Evolutionary conservation across 1,284 basidiomycete species (phyloP), one percentile per base, ranked within the genome.

Genomic region (Exobasidium rhododendri): DNA sequence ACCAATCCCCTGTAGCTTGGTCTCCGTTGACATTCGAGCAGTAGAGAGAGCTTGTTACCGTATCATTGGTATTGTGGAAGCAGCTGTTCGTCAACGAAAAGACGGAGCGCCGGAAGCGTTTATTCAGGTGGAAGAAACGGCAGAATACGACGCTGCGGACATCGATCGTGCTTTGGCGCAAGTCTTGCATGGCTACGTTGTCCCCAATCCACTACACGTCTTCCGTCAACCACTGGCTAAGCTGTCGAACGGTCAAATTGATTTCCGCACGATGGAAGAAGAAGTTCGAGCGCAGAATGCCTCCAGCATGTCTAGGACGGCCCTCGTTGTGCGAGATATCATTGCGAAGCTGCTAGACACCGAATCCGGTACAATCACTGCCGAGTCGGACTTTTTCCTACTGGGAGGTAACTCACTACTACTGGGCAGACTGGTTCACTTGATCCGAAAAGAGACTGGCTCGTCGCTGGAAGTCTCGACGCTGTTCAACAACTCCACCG

Each of bases 11-110:
- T 77, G 76, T 67, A 76, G 69, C 52, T 67, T 75, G 35, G 75
- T 79, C 56, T 72, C 67, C 20, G 72, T 79, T 32, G 77, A 79
- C 60, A 73, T 77, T 17, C 70, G 75, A 17, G 77, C 77, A 4
- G 77, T 79, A 47, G 74, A 79, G 64, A 73, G 77, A 20, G 77
- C 77, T 14, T 78, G 76, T 61, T 78, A 78, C 70, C 77, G 77
- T 31, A 79, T 79, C 29, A 74, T 75, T 7, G 77, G 77, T 58
- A 75, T 79, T 55, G 64, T 78, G 56, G 77, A 79, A 57, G 77
- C 77, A 0, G 77, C 77, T 11, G 76, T 79, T 0, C 68, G 73
- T 14, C 74, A 78, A 57, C 76, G 75, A 32, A 75, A 71, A 54
- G 77, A 79, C 32, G 76, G 77, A 22, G 69, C 77, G 2, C 77